A percentile compares a stretch with the other conserved stretches of the same genome.
Conservation (phyloP, 768 basidiomycete species). For the Mycena vitilis region DNA sequence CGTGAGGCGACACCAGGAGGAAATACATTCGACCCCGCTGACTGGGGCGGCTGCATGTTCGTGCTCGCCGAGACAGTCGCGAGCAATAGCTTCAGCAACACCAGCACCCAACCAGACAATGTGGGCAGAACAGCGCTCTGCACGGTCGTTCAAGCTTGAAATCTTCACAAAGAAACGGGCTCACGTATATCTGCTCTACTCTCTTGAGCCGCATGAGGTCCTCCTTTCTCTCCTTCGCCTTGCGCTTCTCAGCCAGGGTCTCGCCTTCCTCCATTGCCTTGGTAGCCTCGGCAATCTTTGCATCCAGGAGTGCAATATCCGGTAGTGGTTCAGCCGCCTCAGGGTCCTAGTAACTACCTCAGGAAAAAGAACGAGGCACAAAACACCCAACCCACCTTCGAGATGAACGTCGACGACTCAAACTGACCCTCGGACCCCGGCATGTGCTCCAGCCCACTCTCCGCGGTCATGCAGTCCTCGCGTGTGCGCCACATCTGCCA, state of each 20-base stretch:
- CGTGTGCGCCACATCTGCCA: constrained; percentile 96
- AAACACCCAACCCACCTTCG: constrained; percentile 47
- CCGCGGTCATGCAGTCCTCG: constrained; percentile 94
- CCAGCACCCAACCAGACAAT: constrained; percentile 91
- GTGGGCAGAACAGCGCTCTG: constrained; percentile 88
- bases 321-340: constrained; percentile 74
- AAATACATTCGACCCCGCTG: constrained; percentile 76
- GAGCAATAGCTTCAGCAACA: constrained; percentile 90
- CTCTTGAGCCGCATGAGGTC: constrained; percentile 90
- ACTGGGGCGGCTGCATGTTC: constrained; percentile 66
- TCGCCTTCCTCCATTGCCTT: constrained; percentile 62
- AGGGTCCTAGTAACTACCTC: constrained; percentile 56
- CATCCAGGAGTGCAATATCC: constrained; percentile 77
- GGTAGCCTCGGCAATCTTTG: constrained; percentile 78
- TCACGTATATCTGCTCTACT: constrained; percentile 93
- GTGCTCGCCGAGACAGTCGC: constrained; percentile 91
- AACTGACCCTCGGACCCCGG: constrained; percentile 72
- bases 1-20: constrained; percentile 78
- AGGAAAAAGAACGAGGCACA: constrained; percentile 10
- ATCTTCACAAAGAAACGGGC: constrained; percentile 40
- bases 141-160: not conserved
- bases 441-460: constrained; percentile 89
- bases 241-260: constrained; percentile 64
- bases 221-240: constrained; percentile 74
- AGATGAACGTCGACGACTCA: constrained; percentile 60